phyloP scores from a whole-genome alignment of 2,329 filamentous ascomycete species.

The Cladosporium cucumerinum region DNA sequence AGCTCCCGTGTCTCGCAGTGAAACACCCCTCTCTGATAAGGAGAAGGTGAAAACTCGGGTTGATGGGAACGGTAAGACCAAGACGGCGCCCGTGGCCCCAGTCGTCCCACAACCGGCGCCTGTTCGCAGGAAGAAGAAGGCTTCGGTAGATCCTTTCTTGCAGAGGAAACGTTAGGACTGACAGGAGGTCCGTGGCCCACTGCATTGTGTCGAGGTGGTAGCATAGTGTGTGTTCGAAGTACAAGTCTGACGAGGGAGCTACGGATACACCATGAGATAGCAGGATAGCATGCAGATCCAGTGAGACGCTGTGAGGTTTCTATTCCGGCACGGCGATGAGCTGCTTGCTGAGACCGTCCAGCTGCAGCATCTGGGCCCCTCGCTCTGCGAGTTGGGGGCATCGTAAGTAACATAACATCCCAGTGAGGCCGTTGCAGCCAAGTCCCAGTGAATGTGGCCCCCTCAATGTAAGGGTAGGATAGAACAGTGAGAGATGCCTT shows the following conservation, averaged over 20 bases:
- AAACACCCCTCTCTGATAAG: constrained; percentile 23
- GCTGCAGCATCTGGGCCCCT: constrained; percentile 12
- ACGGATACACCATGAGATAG: constrained; percentile 4
- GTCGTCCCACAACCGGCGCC: constrained; percentile 18
- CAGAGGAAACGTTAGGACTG: constrained; percentile 23
- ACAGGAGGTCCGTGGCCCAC: neutral
- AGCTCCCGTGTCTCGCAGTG: constrained; percentile 21
- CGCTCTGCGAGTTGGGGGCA: neutral
- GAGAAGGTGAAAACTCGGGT: constrained; percentile 18
- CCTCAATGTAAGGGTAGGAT: neutral
- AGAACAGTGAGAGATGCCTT: neutral
- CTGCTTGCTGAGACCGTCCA: constrained; percentile 8
- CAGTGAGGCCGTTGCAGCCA: constrained; percentile 6
- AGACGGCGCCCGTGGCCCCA: constrained; percentile 14
- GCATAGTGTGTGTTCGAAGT: constrained; percentile 3
- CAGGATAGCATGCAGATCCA: constrained; percentile 16
- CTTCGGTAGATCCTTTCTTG: constrained; percentile 28
- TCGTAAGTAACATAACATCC: constrained; percentile 12
- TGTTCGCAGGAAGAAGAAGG: constrained; percentile 28
- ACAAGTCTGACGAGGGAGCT: neutral
- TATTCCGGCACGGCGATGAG: constrained; percentile 1
- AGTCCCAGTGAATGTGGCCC: constrained; percentile 1
- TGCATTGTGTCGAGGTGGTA: neutral
- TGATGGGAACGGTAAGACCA: constrained; percentile 13
- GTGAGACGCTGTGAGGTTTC: constrained; percentile 14